Evolutionary conservation across 2,329 filamentous ascomycete species (phyloP), one percentile per base, ranked within the genome.

Genomic region (Metarhizium brunneum): DNA sequence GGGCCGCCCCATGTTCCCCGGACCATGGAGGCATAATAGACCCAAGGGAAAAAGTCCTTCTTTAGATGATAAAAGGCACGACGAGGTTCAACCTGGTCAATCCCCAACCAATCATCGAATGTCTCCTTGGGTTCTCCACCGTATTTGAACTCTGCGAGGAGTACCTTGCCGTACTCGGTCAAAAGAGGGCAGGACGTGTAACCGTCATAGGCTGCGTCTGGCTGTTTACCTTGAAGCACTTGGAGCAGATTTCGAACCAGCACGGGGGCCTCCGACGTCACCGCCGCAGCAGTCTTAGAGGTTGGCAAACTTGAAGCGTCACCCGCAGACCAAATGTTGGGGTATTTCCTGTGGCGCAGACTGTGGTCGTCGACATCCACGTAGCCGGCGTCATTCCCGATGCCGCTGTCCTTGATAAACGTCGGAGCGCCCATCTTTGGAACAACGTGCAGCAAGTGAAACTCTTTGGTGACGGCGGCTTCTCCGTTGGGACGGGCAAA

Each of bases 1-100:
- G 82, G 80, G 14, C 82, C 82, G 25, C 72, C 81, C 82, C 83
- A 85, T 7, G 73, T 80, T 6, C 82, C 83, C 69, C 82, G 84
- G 6, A 85, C 75, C 76, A 84, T 78, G 42, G 73, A 75, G 42
- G 79, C 76, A 54, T 74, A 76, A 67, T 85, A 85, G 2, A 86
- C 82, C 82, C 82, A 85, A 0, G 83, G 83, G 68, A 86, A 86
- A 62, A 86, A 86, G 63, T 85, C 77, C 69, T 83, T 85, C 73
- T 86, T 86, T 48, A 86, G 61, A 61, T 84, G 71, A 60, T 82
- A 86, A 63, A 86, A 86, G 0, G 76, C 70, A 3, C 76, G 74
- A 3, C 81, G 74, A 2, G 83, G 83, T 10, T 68, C 68, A 0
- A 66, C 75, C 66, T 86, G 83, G 61, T 85, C 81, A 6, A 85